These are phyloP conservation scores for Collybia sordida DNA, from an alignment of 768 basidiomycete genomes.

Conservation along the genomic window DNA sequence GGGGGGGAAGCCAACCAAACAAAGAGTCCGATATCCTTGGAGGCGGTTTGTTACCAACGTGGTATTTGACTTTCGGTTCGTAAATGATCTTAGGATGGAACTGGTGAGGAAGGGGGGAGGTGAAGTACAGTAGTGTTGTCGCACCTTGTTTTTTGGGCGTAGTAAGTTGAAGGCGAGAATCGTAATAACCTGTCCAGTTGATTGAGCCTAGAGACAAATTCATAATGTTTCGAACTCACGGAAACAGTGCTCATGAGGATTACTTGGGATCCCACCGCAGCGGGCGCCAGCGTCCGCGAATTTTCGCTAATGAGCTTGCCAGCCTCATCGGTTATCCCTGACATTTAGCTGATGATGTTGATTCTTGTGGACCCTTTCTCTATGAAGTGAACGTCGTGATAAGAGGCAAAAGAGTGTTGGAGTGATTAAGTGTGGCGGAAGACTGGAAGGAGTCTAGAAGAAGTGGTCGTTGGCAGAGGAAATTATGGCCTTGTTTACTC, in stretches of 20 bases:
- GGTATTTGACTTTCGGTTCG: slow-evolving; percentile 93
- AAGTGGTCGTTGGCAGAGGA: too few relatives aligned
- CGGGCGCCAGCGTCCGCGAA: slow-evolving; percentile 73
- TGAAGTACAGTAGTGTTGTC: slow-evolving; percentile 10
- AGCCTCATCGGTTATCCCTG: slow-evolving; percentile 34
- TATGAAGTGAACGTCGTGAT: neutral
- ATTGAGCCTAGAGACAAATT: slow-evolving; percentile 3
- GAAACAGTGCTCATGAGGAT: slow-evolving; percentile 71
- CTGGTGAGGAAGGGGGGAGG: slow-evolving; percentile 8
- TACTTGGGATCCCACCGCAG: slow-evolving; percentile 78
- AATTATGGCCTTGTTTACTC: too few relatives aligned
- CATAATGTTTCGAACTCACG: slow-evolving; percentile 39
- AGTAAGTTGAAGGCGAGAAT: slow-evolving; percentile 77
- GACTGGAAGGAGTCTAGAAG: too few relatives aligned
- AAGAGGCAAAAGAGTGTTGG: neutral
- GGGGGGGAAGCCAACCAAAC: slow-evolving; percentile 88
- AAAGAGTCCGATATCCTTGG: slow-evolving; percentile 81
- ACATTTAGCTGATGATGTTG: slow-evolving; percentile 19
- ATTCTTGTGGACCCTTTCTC: neutral
- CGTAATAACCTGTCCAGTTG: slow-evolving; percentile 50
- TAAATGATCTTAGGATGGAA: slow-evolving; percentile 65
- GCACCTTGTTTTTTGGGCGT: slow-evolving; percentile 86
- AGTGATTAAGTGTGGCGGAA: too few relatives aligned
- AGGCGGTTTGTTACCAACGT: slow-evolving; percentile 72
- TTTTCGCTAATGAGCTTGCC: slow-evolving; percentile 39